Evolutionary conservation across 2,329 filamentous ascomycete species (phyloP).

Genomic region (Fusarium paranaense): DNA sequence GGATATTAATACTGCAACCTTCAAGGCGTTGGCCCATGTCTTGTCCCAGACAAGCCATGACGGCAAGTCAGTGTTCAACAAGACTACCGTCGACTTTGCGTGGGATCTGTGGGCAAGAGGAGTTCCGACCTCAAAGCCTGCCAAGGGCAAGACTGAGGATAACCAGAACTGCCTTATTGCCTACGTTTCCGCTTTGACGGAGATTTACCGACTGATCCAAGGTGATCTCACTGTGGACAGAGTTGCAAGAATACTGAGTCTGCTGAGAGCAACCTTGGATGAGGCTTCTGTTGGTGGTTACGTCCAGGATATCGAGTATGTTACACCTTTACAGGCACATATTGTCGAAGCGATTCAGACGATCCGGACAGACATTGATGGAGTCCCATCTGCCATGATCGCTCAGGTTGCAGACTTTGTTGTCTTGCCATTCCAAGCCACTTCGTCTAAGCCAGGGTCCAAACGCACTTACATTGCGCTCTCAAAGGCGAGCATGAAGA

Average conservation of each 20-base stretch:
- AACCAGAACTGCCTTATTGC: conserved; percentile 88
- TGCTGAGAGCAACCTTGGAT: conserved; percentile 78
- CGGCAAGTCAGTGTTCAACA: conserved; percentile 58
- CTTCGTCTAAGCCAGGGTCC: conserved; percentile 49
- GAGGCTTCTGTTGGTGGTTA: conserved; percentile 76
- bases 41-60: conserved; percentile 63
- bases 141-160: conserved; percentile 58
- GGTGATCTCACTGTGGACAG: conserved; percentile 70
- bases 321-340: conserved; percentile 78
- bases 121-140: conserved; percentile 63
- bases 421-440: conserved; percentile 71
- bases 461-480: conserved; percentile 90
- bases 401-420: conserved; percentile 77
- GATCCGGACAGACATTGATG: conserved; percentile 73
- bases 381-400: conserved; percentile 76
- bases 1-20: conserved; percentile 78
- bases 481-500: conserved; percentile 82
- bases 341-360: conserved; percentile 76
- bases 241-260: conserved; percentile 74
- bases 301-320: conserved; percentile 77
- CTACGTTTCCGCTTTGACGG: conserved; percentile 81
- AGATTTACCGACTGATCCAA: conserved; percentile 82
- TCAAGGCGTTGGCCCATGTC: conserved; percentile 74
- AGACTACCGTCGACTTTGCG: conserved; percentile 67
- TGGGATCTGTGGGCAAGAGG: conserved; percentile 79